Base-by-base conservation (phyloP, 805 yeast species). In the Schwanniomyces sp. region DNA sequence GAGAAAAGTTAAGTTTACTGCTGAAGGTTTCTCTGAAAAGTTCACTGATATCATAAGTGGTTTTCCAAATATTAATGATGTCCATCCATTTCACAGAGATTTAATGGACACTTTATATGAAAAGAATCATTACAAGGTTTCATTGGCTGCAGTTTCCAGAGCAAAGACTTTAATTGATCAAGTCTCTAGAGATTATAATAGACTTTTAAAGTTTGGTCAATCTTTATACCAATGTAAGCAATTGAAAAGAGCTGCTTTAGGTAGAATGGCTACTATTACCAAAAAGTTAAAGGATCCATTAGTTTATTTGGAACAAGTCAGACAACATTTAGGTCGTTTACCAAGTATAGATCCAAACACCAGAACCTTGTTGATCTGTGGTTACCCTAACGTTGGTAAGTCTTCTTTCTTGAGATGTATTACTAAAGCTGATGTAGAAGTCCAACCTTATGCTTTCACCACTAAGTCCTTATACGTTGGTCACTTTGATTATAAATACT, bases 331-430 rank as follows among this genome's bases (percentile, higher is more conserved):
- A 75, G 97, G 98, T 61, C 91, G 99, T 81, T 79, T 94, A 61
- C 99, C 99, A 51, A 82, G 92, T 56, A 94, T 94, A 67, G 99
- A 94, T 70, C 99, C 99, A 65, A 94, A 94, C 73, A 94, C 99
- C 47, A 87, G 99, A 78, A 94, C 99, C 21, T 76, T 94, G 59
- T 80, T 94, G 62, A 92, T 94, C 63, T 94, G 99, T 76, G 99
- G 99, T 52, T 94, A 94, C 73, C 99, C 99, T 48, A 94, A 94
- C 70, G 99, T 94, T 52, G 99, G 99, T 74, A 94, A 94, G 73
- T 94, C 99, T 11, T 90, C 97, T 12, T 94, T 94, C 73, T 79
- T 94, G 70, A 80, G 84, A 64, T 83, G 94, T 68, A 88, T 94
- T 72, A 94, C 99, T 54, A 88, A 95, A 62, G 98, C 98, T 34